A percentile compares a stretch with the other conserved stretches of the same genome.
Evolutionary conservation across 306 rosid genomes (phyloP).

Genomic region (Pterocarpus macrocarpus): DNA sequence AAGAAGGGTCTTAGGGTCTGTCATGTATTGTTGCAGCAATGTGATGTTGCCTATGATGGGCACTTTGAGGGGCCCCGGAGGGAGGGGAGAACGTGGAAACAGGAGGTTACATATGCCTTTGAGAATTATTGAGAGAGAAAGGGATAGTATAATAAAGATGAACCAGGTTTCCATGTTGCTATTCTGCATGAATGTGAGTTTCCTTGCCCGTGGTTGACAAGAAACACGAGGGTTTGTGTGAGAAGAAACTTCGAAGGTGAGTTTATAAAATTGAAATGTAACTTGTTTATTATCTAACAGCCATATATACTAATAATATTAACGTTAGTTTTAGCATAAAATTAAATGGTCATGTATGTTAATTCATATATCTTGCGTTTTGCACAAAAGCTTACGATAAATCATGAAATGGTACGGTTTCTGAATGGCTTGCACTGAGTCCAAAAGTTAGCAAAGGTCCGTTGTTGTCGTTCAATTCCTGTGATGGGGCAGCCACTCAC

Average conservation of each 20-base stretch:
- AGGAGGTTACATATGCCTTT: conserved; percentile 18
- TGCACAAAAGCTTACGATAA: neutral
- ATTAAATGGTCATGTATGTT: conserved; percentile 8
- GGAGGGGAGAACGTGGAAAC: conserved; percentile 34
- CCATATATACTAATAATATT: neutral
- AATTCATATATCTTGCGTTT: neutral
- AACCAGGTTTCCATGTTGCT: conserved; percentile 52
- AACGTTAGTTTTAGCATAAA: neutral
- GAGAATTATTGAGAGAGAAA: conserved; percentile 15
- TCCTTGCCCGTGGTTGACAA: neutral
- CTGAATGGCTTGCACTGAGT: no score
- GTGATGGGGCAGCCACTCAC: no score
- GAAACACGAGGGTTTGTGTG: neutral
- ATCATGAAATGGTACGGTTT: no score
- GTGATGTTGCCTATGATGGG: conserved; percentile 21
- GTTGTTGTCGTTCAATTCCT: no score
- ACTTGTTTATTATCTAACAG: neutral
- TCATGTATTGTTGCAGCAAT: conserved; percentile 2
- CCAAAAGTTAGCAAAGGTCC: no score
- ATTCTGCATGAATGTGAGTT: neutral
- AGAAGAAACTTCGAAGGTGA: neutral
- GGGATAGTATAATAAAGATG: conserved; percentile 12
- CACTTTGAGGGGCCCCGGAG: conserved; percentile 50
- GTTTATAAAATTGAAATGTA: conserved; percentile 10
- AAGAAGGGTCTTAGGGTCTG: conserved; percentile 42